Percentiles rank a stretch among this genome's conserved stretches.
phyloP scores from a whole-genome alignment of 1,284 basidiomycete genomes.

The Rhodotorula sp. region DNA sequence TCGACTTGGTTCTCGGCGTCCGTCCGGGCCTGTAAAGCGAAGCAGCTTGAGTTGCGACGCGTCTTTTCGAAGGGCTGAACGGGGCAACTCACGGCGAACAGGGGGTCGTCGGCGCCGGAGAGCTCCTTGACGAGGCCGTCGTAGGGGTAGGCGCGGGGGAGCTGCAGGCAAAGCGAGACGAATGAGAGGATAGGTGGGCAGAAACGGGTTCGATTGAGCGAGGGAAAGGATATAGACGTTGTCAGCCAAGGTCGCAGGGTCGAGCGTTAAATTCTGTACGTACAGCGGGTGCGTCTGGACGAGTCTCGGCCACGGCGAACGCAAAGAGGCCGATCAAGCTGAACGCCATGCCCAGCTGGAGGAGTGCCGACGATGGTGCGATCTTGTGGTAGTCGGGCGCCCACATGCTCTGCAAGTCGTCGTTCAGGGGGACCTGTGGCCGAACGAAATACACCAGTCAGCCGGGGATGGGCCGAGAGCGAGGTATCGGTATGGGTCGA shows the following conservation, averaged over 20 bases:
- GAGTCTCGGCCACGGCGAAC: conserved; percentile 30
- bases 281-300: conserved; percentile 35
- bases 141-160: conserved; percentile 41
- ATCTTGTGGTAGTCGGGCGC: conserved; percentile 44
- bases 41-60: conserved; percentile 5
- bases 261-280: conserved; percentile 3
- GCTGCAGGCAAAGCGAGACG: conserved; percentile 12
- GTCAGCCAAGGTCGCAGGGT: too few relatives aligned
- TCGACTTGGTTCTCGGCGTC: conserved; percentile 17
- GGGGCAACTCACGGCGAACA: conserved; percentile 29
- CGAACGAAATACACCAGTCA: not conserved
- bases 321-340: conserved; percentile 38
- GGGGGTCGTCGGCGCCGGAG: conserved; percentile 38
- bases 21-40: conserved; percentile 11
- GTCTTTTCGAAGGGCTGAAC: conserved; percentile 8
- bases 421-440: conserved; percentile 43
- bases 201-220: not conserved
- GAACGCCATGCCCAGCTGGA: conserved; percentile 39
- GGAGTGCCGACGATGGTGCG: conserved; percentile 40
- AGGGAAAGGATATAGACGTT: not conserved
- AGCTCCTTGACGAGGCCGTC: conserved; percentile 42
- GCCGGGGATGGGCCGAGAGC: not conserved
- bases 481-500: not conserved
- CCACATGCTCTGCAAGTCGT: conserved; percentile 45
- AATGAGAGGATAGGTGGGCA: not conserved